These are phyloP conservation scores for Tetradesmus lagerheimii DNA, from an alignment of 139 green algal genomes.

Conservation along the genomic window DNA sequence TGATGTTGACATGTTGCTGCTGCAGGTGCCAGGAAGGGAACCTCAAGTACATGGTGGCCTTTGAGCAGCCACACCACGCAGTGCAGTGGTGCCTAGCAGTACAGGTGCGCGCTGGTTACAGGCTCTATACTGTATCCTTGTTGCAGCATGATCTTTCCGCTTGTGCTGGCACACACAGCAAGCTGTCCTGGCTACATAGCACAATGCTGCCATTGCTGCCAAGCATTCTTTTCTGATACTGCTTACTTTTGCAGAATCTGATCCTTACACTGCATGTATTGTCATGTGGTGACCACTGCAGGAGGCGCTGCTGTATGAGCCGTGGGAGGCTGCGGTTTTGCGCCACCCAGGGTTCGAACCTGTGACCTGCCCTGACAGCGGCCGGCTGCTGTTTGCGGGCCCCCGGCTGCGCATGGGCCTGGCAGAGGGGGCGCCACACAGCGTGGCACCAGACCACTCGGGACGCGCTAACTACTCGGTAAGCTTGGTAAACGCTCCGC, in stretches of 20 bases:
- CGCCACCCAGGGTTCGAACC: constrained; percentile 13
- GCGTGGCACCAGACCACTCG: constrained; percentile 63
- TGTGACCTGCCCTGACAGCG: not conserved
- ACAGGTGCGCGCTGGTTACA: too few relatives aligned
- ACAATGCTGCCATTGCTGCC: too few relatives aligned
- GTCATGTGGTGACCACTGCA: constrained; percentile 8
- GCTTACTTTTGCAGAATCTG: too few relatives aligned
- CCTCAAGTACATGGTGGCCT: constrained; percentile 31
- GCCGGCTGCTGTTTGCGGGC: constrained; percentile 45
- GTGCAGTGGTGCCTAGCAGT: constrained; percentile 56
- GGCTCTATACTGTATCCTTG: too few relatives aligned
- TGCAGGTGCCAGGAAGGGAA: constrained; percentile 27
- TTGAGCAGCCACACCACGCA: constrained; percentile 32
- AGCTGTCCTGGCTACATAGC: not conserved
- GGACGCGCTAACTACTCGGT: constrained; percentile 67
- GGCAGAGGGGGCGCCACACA: constrained; percentile 53
- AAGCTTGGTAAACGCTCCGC: constrained; percentile 55
- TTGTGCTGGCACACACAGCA: constrained; percentile 1
- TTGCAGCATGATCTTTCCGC: too few relatives aligned
- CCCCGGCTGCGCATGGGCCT: constrained; percentile 59
- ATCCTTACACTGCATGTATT: too few relatives aligned
- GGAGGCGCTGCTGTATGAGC: constrained; percentile 60
- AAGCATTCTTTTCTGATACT: too few relatives aligned
- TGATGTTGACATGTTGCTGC: too few relatives aligned
- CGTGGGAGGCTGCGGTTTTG: constrained; percentile 46